Conservation (phyloP, 2,329 filamentous ascomycete genomes). For the Aspergillus thermomutatus region DNA sequence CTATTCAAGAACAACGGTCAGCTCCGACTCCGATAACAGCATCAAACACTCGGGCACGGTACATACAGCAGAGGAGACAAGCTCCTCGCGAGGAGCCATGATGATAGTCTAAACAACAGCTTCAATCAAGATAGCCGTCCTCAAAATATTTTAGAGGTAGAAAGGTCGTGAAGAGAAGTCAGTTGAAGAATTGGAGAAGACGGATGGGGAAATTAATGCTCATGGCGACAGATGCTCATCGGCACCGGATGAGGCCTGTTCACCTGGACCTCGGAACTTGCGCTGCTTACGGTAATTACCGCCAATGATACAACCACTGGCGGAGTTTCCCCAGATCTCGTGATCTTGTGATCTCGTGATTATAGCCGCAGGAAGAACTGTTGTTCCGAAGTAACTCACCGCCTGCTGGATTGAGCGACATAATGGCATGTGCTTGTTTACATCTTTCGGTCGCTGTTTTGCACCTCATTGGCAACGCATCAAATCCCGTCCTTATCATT, state of each 20-base stretch:
- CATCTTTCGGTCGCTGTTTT: conserved; percentile 17
- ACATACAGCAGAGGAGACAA: conserved; percentile 76
- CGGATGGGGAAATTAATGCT: conserved; percentile 7
- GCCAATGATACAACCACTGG: conserved; percentile 8
- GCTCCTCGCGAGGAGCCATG: conserved; percentile 83
- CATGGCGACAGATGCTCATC: conserved; percentile 15
- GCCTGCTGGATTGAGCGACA: conserved; percentile 23
- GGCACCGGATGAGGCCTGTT: conserved; percentile 18
- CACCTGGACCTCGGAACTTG: conserved; percentile 37
- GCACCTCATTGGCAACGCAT: neutral
- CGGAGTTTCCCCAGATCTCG: conserved; percentile 34
- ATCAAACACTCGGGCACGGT: conserved; percentile 15
- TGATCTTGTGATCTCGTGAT: conserved; percentile 35
- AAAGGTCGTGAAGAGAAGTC: conserved; percentile 11
- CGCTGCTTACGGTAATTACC: conserved; percentile 8
- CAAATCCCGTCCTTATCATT: neutral
- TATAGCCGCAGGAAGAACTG: conserved; percentile 6
- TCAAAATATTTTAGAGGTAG: conserved; percentile 4
- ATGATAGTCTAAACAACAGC: conserved; percentile 41
- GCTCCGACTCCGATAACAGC: conserved; percentile 25
- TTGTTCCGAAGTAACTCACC: conserved; percentile 24
- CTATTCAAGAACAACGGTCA: conserved; percentile 32
- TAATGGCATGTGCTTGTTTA: conserved; percentile 36
- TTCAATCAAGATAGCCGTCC: conserved; percentile 3
- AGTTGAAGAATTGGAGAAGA: conserved; percentile 7